Percentiles rank a stretch among this genome's conserved stretches.
Evolutionary conservation across 495 filamentous ascomycete genomes (phyloP).

Genomic region (Venustampulla echinocandica): DNA sequence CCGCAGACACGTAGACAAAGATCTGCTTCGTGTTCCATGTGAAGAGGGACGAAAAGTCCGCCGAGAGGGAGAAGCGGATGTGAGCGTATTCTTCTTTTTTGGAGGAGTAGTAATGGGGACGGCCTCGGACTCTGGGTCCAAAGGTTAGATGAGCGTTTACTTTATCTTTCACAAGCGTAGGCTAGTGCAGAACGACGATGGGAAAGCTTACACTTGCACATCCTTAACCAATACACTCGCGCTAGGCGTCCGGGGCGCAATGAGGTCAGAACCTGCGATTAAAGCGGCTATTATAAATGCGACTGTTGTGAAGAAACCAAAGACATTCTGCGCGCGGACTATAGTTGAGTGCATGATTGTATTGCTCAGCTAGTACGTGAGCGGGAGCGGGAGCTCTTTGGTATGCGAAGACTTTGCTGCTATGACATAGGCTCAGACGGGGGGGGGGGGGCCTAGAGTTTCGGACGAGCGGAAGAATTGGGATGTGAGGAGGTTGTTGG

Average conservation of each 20-base stretch:
- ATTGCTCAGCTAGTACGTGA: conserved; percentile 1
- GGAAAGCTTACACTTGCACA: conserved; percentile 74
- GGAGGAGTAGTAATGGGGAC: conserved; percentile 85
- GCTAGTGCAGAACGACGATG: too few species aligned
- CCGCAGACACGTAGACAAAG: conserved; percentile 88
- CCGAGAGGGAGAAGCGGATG: conserved; percentile 83
- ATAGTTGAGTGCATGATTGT: conserved; percentile 72
- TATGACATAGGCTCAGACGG: conserved; percentile 3
- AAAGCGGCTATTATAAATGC: conserved; percentile 70
- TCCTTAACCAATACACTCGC: conserved; percentile 61
- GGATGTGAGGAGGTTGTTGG: background rate
- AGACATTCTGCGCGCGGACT: conserved; percentile 80
- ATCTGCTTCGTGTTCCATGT: conserved; percentile 99
- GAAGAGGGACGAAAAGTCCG: conserved; percentile 82
- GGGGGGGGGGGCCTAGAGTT: too few species aligned
- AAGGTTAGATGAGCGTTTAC: background rate
- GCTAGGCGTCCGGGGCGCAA: conserved; percentile 59
- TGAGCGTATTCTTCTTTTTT: conserved; percentile 93
- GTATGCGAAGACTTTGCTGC: background rate
- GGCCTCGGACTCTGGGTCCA: conserved; percentile 60
- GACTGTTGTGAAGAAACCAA: conserved; percentile 96
- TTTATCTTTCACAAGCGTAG: too few species aligned
- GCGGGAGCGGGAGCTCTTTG: background rate
- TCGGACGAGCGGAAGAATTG: background rate
- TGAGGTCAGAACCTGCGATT: conserved; percentile 67